Evolutionary conservation across 768 basidiomycete genomes (phyloP).

Genomic region (Butyriboletus loyo): DNA sequence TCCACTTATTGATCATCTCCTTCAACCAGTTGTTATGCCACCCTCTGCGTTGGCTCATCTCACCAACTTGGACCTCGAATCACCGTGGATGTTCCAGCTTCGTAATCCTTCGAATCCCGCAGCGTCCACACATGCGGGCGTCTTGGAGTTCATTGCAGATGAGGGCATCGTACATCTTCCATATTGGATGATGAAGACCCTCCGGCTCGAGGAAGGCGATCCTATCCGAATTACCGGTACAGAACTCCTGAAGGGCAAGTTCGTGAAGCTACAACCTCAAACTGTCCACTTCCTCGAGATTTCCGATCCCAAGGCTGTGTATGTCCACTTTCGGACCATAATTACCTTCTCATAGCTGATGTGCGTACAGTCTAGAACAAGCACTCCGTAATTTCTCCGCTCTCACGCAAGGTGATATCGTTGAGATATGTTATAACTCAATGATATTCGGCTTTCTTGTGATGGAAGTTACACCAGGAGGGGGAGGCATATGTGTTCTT

Average conservation of each 20-base stretch:
- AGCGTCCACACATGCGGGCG: slow-evolving; percentile 91
- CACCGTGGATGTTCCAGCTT: slow-evolving; percentile 95
- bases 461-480: slow-evolving; percentile 89
- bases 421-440: slow-evolving; percentile 96
- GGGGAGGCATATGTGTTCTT: slow-evolving; percentile 82
- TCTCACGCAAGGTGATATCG: slow-evolving; percentile 92
- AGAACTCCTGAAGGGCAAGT: slow-evolving; percentile 86
- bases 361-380: slow-evolving; percentile 74
- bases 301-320: slow-evolving; percentile 98
- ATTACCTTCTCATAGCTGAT: neutral
- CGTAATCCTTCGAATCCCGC: slow-evolving; percentile 84
- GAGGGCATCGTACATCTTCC: slow-evolving; percentile 95
- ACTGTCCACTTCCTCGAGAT: slow-evolving; percentile 93
- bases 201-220: slow-evolving; percentile 92
- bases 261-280: slow-evolving; percentile 97
- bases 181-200: slow-evolving; percentile 99
- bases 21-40: slow-evolving; percentile 85
- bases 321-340: slow-evolving; percentile 33
- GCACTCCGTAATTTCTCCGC: slow-evolving; percentile 90
- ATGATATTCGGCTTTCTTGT: slow-evolving; percentile 94
- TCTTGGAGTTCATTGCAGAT: slow-evolving; percentile 97
- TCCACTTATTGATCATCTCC: slow-evolving; percentile 6
- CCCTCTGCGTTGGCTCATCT: slow-evolving; percentile 89
- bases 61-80: slow-evolving; percentile 81
- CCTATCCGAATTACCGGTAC: slow-evolving; percentile 89